Evolutionary conservation across 2,329 filamentous ascomycete genomes (phyloP), one percentile per base, ranked within the genome.

Genomic region (Daldinia eschscholtzii): DNA sequence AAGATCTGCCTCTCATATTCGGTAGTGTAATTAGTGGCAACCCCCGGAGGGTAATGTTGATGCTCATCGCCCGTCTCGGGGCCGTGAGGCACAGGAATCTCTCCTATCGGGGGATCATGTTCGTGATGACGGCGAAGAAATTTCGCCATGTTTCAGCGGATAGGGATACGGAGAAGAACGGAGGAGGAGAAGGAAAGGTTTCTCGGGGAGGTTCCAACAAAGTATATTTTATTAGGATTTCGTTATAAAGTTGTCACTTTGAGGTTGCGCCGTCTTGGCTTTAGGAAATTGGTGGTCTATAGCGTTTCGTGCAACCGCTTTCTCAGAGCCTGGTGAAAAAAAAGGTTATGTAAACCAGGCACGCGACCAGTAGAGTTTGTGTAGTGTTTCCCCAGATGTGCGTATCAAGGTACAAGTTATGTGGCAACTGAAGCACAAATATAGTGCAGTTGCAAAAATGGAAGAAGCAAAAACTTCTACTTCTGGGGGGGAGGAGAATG

Each of bases 1-100:
- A 98, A 97, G 74, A 89, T 88, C 78, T 84, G 82, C 70, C 82
- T 85, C 80, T 89, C 86, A 67, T 84, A 77, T 57, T 85, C 84
- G 57, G 81, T 80, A 64, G 82, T 83, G 70, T 80, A 81, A 66
- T 73, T 73, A 56, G 80, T 76, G 37, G 78, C 79, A 63, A 76
- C 72, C 55, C 74, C 74, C 59, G 79, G 70, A 18, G 82, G 83
- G 74, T 81, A 85, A 62, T 85, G 82, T 58, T 85, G 81, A 67
- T 81, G 80, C 74, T 87, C 85, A 58, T 82, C 78, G 70, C 85
- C 85, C 46, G 83, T 85, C 57, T 79, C 79, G 0, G 84, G 83
- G 23, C 83, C 83, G 69, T 88, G 86, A 39, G 87, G 87, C 41
- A 89, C 83, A 65, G 87, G 87, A 48, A 89, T 82, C 78, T 85